A percentile compares a stretch with the other conserved stretches of the same genome.
These are phyloP conservation scores for Aspergillus arachidicola DNA, from an alignment of 2,329 filamentous ascomycete species.

Conservation along the genomic window DNA sequence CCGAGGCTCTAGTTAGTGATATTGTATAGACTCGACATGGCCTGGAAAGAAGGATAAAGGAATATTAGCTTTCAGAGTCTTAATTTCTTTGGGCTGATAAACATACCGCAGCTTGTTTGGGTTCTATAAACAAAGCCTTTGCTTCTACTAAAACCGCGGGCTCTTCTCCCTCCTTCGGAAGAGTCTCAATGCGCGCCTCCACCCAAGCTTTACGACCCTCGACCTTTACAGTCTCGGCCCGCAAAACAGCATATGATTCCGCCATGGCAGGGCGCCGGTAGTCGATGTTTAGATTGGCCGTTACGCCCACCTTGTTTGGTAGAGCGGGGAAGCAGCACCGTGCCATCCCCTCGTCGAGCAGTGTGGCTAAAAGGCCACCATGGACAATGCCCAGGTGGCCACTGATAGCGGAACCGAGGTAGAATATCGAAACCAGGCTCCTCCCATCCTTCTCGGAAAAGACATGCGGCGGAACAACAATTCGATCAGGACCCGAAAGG, in stretches of 20 bases:
- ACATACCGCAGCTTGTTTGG: slow-evolving; percentile 76
- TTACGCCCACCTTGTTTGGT: slow-evolving; percentile 79
- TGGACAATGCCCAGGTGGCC: slow-evolving; percentile 91
- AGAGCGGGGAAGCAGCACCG: slow-evolving; percentile 85
- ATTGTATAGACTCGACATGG: slow-evolving; percentile 30
- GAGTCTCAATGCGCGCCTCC: slow-evolving; percentile 79
- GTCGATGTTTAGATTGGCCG: slow-evolving; percentile 79
- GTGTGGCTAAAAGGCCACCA: slow-evolving; percentile 85
- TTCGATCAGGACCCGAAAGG: slow-evolving; percentile 71
- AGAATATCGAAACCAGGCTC: slow-evolving; percentile 71
- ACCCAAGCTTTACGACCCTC: slow-evolving; percentile 96
- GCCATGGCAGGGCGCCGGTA: slow-evolving; percentile 82
- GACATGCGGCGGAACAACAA: slow-evolving; percentile 78
- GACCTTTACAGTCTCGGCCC: slow-evolving; percentile 77
- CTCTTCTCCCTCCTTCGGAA: slow-evolving; percentile 65
- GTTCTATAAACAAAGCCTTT: slow-evolving; percentile 84
- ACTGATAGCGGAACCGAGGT: slow-evolving; percentile 78
- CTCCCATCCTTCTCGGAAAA: slow-evolving; percentile 74
- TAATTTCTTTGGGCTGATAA: background rate
- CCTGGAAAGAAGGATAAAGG: slow-evolving; percentile 11
- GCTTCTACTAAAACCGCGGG: slow-evolving; percentile 76
- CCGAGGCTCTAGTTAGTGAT: slow-evolving; percentile 15
- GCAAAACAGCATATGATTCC: slow-evolving; percentile 73
- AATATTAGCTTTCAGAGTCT: background rate
- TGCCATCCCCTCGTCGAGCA: slow-evolving; percentile 87